Percentiles rank a stretch among this genome's conserved stretches.
phyloP scores from a whole-genome alignment of 1,284 basidiomycete species.

The Gomphus bonarii region DNA sequence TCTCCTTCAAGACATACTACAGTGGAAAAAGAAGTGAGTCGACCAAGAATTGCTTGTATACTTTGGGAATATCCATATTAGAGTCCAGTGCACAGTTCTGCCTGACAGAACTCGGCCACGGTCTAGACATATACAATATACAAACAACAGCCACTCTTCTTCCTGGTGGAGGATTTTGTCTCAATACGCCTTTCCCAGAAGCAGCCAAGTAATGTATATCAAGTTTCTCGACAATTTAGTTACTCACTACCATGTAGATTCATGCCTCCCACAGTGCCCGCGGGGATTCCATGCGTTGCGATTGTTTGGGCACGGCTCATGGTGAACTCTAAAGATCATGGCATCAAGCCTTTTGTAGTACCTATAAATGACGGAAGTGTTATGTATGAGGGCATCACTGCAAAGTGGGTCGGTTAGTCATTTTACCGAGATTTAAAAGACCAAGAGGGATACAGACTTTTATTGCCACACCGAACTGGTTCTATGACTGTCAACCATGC shows the following conservation, averaged over 20 bases:
- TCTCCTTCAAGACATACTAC: no score
- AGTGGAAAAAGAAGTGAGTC: no score
- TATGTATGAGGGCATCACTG: background rate
- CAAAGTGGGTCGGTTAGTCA: constrained; percentile 13
- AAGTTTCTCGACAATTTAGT: background rate
- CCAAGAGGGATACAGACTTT: constrained; percentile 1
- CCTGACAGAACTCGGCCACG: constrained; percentile 12
- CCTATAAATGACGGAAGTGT: background rate
- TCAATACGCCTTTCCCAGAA: constrained; percentile 20
- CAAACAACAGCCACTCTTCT: background rate
- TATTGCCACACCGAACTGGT: background rate
- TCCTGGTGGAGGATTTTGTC: background rate
- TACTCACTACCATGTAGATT: constrained; percentile 26
- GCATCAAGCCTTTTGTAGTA: constrained; percentile 10
- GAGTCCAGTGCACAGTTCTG: constrained; percentile 13
- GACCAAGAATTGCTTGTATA: no score
- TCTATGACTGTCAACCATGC: background rate
- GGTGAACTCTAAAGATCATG: constrained; percentile 23
- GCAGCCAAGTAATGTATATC: constrained; percentile 40
- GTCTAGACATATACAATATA: background rate
- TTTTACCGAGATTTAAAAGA: no score
- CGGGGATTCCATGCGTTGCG: constrained; percentile 23
- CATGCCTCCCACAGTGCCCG: constrained; percentile 47
- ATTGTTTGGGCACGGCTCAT: constrained; percentile 28
- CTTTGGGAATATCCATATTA: no score